A percentile compares a stretch with the other conserved stretches of the same genome.
Conservation (phyloP, 2,329 filamentous ascomycete genomes). For the Myriosclerotinia scirpicola region DNA sequence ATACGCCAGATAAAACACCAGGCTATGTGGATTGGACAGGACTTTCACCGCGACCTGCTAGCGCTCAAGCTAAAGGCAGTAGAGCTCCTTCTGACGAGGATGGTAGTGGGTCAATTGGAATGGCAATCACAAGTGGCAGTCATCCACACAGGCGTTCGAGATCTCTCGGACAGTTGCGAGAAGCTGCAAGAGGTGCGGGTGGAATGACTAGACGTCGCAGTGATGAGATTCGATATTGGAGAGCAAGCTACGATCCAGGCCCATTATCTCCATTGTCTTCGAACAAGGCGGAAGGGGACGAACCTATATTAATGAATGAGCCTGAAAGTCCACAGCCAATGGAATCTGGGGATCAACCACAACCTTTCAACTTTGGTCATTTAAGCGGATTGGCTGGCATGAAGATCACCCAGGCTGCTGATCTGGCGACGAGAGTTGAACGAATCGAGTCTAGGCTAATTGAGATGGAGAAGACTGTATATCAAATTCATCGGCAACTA, state of each 20-base stretch:
- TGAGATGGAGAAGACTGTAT: slow-evolving; percentile 48
- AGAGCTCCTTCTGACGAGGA: slow-evolving; percentile 39
- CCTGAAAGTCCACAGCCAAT: slow-evolving; percentile 28
- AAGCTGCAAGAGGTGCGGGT: slow-evolving; percentile 40
- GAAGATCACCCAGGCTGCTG: slow-evolving; percentile 58
- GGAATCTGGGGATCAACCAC: slow-evolving; percentile 43
- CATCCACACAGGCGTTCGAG: slow-evolving; percentile 56
- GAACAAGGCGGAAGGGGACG: slow-evolving; percentile 43
- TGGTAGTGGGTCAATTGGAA: slow-evolving; percentile 49
- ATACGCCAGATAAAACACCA: slow-evolving; percentile 43
- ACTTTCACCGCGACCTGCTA: slow-evolving; percentile 61
- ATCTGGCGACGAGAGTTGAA: slow-evolving; percentile 54
- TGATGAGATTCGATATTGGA: slow-evolving; percentile 64
- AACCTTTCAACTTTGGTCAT: slow-evolving; percentile 57
- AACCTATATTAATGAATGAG: slow-evolving; percentile 41
- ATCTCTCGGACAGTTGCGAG: slow-evolving; percentile 57
- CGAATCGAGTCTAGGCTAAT: slow-evolving; percentile 53
- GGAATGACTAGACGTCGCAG: slow-evolving; percentile 53
- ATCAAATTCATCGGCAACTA: slow-evolving; percentile 25
- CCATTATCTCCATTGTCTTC: slow-evolving; percentile 55
- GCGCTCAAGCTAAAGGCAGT: slow-evolving; percentile 54
- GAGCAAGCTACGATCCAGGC: slow-evolving; percentile 57
- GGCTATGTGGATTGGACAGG: slow-evolving; percentile 51
- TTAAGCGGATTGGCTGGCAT: slow-evolving; percentile 51
- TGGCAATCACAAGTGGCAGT: slow-evolving; percentile 59